Conservation (phyloP, 768 basidiomycete genomes). For the Coprinopsis sp. region DNA sequence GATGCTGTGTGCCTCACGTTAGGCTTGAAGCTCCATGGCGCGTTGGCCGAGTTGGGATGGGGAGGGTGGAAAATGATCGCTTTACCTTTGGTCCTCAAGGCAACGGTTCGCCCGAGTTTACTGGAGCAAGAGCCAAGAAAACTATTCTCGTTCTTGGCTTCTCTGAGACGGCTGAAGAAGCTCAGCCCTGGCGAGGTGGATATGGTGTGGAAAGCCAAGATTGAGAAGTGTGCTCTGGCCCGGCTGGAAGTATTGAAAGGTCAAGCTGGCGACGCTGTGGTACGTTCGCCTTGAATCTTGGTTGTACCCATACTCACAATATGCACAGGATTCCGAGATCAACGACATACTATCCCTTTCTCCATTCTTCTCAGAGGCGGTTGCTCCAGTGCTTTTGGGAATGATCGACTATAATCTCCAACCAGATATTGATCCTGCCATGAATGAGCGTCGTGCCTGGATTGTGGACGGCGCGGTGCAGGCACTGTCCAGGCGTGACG, state of each 20-base stretch:
- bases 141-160: slow-evolving; percentile 47
- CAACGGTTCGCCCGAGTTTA: slow-evolving; percentile 36
- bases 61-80: slow-evolving; percentile 74
- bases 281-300: slow-evolving; percentile 19
- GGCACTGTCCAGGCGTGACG: slow-evolving; percentile 40
- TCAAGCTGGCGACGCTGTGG: slow-evolving; percentile 35
- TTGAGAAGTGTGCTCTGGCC: slow-evolving; percentile 46
- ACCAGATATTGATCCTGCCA: slow-evolving; percentile 14
- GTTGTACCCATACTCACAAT: slow-evolving; percentile 2
- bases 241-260: slow-evolving; percentile 40
- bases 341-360: slow-evolving; percentile 52
- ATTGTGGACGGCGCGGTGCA: slow-evolving; percentile 58
- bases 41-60: slow-evolving; percentile 64
- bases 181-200: slow-evolving; percentile 47
- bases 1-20: slow-evolving; percentile 26
- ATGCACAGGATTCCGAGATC: slow-evolving; percentile 43
- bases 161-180: slow-evolving; percentile 42
- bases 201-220: slow-evolving; percentile 50
- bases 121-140: slow-evolving; percentile 38
- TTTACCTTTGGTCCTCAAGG: slow-evolving; percentile 52
- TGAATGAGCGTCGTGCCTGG: slow-evolving; percentile 37
- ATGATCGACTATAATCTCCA: slow-evolving; percentile 41
- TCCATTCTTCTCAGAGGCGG: slow-evolving; percentile 41
- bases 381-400: slow-evolving; percentile 37
- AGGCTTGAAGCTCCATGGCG: slow-evolving; percentile 51